Evolutionary conservation across 2,329 filamentous ascomycete genomes (phyloP).

Genomic region (Diaporthe velutina): DNA sequence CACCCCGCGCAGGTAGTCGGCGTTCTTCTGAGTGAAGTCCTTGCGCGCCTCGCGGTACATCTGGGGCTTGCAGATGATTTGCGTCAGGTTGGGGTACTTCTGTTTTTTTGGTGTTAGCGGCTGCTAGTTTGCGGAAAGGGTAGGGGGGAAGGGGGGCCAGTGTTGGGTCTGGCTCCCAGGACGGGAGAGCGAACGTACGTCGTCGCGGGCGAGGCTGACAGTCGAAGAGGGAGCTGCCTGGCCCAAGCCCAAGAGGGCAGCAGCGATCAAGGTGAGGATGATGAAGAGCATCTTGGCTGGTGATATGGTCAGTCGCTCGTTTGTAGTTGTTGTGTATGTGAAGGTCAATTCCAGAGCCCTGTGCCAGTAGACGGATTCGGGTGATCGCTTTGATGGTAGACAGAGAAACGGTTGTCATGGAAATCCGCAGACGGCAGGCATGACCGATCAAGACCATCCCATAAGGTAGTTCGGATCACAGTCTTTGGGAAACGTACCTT

Average conservation of each 20-base stretch:
- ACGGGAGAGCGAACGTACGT: background rate
- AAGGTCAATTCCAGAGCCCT: background rate
- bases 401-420: background rate
- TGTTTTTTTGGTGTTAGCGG: background rate
- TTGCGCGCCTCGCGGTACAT: background rate
- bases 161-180: background rate
- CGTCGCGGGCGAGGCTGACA: background rate
- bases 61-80: slow-evolving; percentile 24
- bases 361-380: background rate
- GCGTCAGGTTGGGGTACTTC: slow-evolving; percentile 4
- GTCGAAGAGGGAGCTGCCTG: background rate
- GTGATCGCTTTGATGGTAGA: background rate
- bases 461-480: too few relatives aligned
- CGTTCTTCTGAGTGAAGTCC: background rate
- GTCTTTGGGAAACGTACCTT: background rate
- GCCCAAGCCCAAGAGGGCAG: background rate
- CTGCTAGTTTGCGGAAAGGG: background rate
- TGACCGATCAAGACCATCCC: too few relatives aligned
- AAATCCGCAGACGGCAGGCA: too few relatives aligned
- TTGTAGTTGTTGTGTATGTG: background rate
- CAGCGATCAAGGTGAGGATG: background rate
- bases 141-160: background rate
- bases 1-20: background rate
- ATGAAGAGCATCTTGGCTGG: slow-evolving; percentile 6
- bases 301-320: background rate